Percentiles rank a stretch among this genome's conserved stretches.
These are phyloP conservation scores for Nicotiana benthamiana DNA, from an alignment of 257 asterid species.

Conservation along the genomic window DNA sequence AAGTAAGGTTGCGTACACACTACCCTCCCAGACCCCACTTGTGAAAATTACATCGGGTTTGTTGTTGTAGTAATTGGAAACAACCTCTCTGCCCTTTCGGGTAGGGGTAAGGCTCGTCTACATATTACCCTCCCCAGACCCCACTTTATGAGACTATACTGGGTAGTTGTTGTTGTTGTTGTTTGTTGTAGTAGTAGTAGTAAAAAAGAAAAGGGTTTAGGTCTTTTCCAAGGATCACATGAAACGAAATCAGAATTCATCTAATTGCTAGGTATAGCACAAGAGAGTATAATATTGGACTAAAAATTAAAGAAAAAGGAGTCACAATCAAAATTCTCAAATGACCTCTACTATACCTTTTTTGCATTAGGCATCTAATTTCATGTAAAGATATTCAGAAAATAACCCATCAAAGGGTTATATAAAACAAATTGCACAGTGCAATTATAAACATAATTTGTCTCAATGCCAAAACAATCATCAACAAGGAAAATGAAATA, in stretches of 20 bases:
- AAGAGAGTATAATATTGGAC: neutral
- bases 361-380: neutral
- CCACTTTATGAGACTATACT: too few relatives aligned
- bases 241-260: neutral
- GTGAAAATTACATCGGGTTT: too few relatives aligned
- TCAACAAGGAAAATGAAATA: neutral
- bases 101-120: too few relatives aligned
- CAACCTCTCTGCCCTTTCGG: too few relatives aligned
- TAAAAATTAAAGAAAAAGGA: neutral
- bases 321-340: neutral
- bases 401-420: neutral
- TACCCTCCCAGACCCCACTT: too few relatives aligned
- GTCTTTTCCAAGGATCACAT: neutral
- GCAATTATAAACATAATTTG: neutral
- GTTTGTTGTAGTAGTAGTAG: neutral
- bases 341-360: neutral
- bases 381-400: neutral
- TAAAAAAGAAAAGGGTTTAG: neutral
- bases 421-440: neutral
- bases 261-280: neutral
- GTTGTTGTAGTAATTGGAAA: neutral
- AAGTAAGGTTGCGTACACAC: too few relatives aligned
- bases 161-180: too few relatives aligned
- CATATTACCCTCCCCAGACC: too few relatives aligned
- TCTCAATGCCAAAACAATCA: neutral